These are phyloP conservation scores for Nitzschia inconspicua DNA, from an alignment of 108 stramenopile species.

Conservation along the genomic window DNA sequence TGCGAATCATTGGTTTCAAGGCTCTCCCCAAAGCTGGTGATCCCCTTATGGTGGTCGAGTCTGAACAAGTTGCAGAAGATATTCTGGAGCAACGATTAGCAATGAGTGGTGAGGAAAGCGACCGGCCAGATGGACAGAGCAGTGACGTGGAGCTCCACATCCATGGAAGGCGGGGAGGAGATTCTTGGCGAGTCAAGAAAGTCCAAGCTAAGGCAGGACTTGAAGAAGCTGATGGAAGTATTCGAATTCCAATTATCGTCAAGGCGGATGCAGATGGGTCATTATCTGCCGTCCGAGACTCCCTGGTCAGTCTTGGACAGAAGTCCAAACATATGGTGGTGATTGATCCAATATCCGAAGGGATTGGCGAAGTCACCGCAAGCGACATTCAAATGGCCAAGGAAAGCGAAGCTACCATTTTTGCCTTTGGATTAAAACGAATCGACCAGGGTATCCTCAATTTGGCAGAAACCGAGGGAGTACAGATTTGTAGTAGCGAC, in stretches of 20 bases:
- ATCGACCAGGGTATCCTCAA: constrained; percentile 44
- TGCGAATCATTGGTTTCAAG: constrained; percentile 81
- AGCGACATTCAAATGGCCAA: constrained; percentile 76
- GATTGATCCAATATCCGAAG: constrained; percentile 70
- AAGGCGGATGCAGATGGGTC: constrained; percentile 86
- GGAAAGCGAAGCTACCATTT: constrained; percentile 77
- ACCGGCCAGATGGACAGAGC: constrained; percentile 10
- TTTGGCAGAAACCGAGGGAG: constrained; percentile 54
- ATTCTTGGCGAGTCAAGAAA: constrained; percentile 16
- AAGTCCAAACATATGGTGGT: constrained; percentile 58
- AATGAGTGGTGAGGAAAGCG: neutral
- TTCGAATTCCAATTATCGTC: constrained; percentile 78
- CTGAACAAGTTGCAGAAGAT: constrained; percentile 70
- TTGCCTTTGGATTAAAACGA: constrained; percentile 64
- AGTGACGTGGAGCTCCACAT: constrained; percentile 38
- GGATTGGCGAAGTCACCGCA: constrained; percentile 63
- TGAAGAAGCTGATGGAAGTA: constrained; percentile 36
- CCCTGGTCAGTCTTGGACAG: constrained; percentile 52
- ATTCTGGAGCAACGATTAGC: constrained; percentile 45
- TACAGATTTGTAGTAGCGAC: constrained; percentile 51
- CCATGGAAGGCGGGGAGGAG: constrained; percentile 28
- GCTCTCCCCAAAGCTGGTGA: constrained; percentile 82
- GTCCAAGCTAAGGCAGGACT: constrained; percentile 20
- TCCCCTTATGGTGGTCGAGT: constrained; percentile 61
- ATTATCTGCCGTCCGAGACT: constrained; percentile 68